Evolutionary conservation across 2,329 filamentous ascomycete species (phyloP), one percentile per base, ranked within the genome.

Genomic region (Fusarium papillatum): DNA sequence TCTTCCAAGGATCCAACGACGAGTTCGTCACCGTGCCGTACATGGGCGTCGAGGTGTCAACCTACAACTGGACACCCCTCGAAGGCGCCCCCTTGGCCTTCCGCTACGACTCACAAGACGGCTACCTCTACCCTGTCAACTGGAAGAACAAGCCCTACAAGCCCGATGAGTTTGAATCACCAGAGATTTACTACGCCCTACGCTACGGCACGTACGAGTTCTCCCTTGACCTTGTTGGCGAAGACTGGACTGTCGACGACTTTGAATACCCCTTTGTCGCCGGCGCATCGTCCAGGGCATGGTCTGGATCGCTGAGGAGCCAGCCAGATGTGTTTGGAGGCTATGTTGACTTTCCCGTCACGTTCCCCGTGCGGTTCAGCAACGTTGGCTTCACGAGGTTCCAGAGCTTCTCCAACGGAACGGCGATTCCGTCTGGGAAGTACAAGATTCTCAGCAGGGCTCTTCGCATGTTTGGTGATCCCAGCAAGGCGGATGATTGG

Each of bases 31-130:
- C 74, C 2, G 61, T 79, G 13, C 73, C 76, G 0, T 79, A 77
- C 60, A 73, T 78, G 57, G 77, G 77, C 2, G 43, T 78, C 31
- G 74, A 79, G 53, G 74, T 64, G 2, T 79, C 77, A 2, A 78
- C 74, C 3, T 79, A 79, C 39, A 46, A 77, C 43, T 79, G 77
- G 76, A 74, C 70, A 1, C 60, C 77, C 2, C 70, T 79, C 1
- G 68, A 78, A 16, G 68, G 64, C 5, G 63, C 55, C 6, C 74
- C 77, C 4, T 62, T 76, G 43, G 53, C 41, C 0, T 78, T 73
- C 59, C 63, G 74, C 17, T 76, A 71, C 14, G 76, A 78, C n/a
- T 26, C 43, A 65, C 7, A 34, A 10, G 1, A 59, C 48, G 76
- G 74, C 10, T 64, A 63, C 22, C 48, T 78, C 5, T 72, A 71